phyloP scores from a whole-genome alignment of 768 basidiomycete genomes.

The Phylloporus rhodoxanthus region DNA sequence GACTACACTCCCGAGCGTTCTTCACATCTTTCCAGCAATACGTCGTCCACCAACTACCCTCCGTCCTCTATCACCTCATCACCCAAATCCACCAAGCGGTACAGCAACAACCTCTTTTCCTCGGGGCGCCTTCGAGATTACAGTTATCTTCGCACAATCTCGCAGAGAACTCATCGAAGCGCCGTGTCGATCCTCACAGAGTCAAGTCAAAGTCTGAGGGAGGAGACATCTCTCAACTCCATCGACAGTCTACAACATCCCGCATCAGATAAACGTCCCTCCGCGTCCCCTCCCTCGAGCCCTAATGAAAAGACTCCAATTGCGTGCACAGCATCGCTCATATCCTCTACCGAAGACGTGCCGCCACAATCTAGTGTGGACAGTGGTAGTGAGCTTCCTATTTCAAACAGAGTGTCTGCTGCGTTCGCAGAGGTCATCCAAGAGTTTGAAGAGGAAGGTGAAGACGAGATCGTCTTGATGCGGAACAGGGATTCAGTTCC shows the following conservation, averaged over 20 bases:
- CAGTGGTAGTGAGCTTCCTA: conserved; percentile 16
- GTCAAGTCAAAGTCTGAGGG: conserved; percentile 39
- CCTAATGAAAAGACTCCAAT: conserved; percentile 37
- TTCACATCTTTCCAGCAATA: conserved; percentile 34
- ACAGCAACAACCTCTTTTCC: conserved; percentile 83
- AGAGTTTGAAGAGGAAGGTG: conserved; percentile 68
- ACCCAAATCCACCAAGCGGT: conserved; percentile 54
- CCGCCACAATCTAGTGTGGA: conserved; percentile 16
- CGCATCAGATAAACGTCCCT: conserved; percentile 49
- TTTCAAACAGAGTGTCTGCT: conserved; percentile 56
- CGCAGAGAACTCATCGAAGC: conserved; percentile 37
- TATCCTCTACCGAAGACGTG: conserved; percentile 32
- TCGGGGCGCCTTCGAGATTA: conserved; percentile 77
- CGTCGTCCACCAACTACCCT: conserved; percentile 33
- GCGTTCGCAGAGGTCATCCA: conserved; percentile 72
- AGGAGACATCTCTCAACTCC: conserved; percentile 39
- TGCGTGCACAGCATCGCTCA: conserved; percentile 39
- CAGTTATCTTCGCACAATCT: conserved; percentile 56
- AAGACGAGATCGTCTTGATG: conserved; percentile 74
- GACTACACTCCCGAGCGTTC: conserved; percentile 30
- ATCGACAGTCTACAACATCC: conserved; percentile 44
- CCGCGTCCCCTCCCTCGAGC: conserved; percentile 39
- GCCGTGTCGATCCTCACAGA: conserved; percentile 43
- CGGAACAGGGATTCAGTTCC: conserved; percentile 48
- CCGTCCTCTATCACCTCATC: conserved; percentile 39